Conservation (phyloP, 2,329 filamentous ascomycete species). For the Neonectria coccinea region DNA sequence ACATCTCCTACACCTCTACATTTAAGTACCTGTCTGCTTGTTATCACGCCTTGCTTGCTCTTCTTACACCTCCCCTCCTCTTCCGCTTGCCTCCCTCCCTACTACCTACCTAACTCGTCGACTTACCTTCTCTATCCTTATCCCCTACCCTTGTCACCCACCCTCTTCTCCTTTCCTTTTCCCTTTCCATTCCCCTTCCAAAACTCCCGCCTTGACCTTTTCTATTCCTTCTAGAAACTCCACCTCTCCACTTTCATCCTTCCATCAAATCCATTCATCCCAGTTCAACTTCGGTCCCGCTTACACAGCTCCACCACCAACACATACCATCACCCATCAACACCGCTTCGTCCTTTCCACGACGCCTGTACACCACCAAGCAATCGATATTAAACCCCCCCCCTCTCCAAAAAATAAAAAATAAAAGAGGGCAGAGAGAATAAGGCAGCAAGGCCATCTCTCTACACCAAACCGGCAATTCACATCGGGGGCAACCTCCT, state of each 20-base stretch:
- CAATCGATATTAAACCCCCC: background rate
- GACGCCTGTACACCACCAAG: background rate
- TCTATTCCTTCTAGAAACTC: conserved; percentile 6
- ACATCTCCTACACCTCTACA: background rate
- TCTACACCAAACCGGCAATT: background rate
- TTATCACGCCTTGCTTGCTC: too few species aligned
- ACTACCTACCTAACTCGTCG: background rate
- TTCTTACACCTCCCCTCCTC: background rate
- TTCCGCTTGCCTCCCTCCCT: background rate
- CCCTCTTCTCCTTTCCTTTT: background rate
- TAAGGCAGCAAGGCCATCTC: background rate
- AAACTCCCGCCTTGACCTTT: background rate
- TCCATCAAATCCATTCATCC: background rate
- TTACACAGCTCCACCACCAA: conserved; percentile 22
- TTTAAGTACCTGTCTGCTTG: too few species aligned
- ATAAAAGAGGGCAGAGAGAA: background rate
- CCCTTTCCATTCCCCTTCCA: conserved; percentile 1
- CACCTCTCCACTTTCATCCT: conserved; percentile 2
- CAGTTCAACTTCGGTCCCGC: conserved; percentile 6
- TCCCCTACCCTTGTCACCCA: background rate
- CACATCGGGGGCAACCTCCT: background rate
- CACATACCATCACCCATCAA: background rate
- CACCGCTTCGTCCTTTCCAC: background rate
- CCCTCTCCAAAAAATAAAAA: background rate
- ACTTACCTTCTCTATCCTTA: background rate